Percentiles rank a stretch among this genome's conserved stretches.
Evolutionary conservation across 2,329 filamentous ascomycete species (phyloP).

Genomic region (Diplocarpon mali): DNA sequence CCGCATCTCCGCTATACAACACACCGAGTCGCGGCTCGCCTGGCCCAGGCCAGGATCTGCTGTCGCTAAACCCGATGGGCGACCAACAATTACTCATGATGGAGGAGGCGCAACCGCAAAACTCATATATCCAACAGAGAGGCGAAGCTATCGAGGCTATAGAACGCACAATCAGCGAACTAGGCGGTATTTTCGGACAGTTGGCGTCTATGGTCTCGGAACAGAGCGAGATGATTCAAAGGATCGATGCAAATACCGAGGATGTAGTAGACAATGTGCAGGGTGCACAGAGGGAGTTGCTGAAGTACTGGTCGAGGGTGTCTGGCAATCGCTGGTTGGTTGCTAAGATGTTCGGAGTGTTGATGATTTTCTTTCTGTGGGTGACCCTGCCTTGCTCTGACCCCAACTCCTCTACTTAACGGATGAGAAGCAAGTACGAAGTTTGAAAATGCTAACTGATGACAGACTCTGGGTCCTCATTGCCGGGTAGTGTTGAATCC

Average conservation of each 20-base stretch:
- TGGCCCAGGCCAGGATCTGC: conserved; percentile 56
- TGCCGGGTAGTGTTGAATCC: conserved; percentile 14
- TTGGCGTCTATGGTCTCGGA: conserved; percentile 94
- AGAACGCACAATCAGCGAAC: conserved; percentile 85
- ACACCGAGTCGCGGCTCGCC: conserved; percentile 58
- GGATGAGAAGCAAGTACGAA: not conserved
- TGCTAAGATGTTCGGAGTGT: conserved; percentile 75
- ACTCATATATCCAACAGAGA: conserved; percentile 84
- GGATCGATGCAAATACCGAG: conserved; percentile 95
- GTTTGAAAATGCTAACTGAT: not conserved
- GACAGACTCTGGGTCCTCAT: conserved; percentile 25
- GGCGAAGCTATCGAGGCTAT: conserved; percentile 96
- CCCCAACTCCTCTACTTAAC: not conserved
- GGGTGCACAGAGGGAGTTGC: conserved; percentile 83
- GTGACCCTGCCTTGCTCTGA: conserved; percentile 20
- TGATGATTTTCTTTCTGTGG: conserved; percentile 86
- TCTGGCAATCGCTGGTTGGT: conserved; percentile 94
- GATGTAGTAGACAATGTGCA: conserved; percentile 98
- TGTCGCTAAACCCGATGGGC: conserved; percentile 74
- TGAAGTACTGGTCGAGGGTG: conserved; percentile 94
- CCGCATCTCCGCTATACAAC: conserved; percentile 77
- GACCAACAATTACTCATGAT: conserved; percentile 86
- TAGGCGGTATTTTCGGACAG: conserved; percentile 88
- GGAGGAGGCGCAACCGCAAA: conserved; percentile 80
- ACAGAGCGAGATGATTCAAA: conserved; percentile 94